A percentile compares a stretch with the other conserved stretches of the same genome.
These are phyloP conservation scores for Trichoderma erinaceum DNA, from an alignment of 495 filamentous ascomycete species.

Conservation along the genomic window DNA sequence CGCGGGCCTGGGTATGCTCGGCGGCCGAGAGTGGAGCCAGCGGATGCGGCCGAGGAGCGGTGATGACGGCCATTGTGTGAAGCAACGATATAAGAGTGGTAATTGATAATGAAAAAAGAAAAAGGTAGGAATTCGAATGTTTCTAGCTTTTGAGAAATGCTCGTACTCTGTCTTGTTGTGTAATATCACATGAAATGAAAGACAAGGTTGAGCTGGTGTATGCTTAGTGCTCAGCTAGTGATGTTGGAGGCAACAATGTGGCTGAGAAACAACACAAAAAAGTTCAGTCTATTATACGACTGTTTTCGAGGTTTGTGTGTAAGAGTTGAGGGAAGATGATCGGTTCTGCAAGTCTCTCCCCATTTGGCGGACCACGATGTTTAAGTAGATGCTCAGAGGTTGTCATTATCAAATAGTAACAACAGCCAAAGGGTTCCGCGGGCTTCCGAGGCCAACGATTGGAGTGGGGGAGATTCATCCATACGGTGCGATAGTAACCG, in stretches of 20 bases:
- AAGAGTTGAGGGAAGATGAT: not conserved
- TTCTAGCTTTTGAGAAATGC: not conserved
- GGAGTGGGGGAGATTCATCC: not conserved
- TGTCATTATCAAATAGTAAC: not conserved
- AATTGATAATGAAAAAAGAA: not conserved
- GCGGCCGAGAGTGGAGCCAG: slow-evolving; percentile 14
- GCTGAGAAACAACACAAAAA: not conserved
- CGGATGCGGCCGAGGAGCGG: slow-evolving; percentile 12
- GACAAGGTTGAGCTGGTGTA: not conserved
- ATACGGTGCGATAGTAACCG: not conserved
- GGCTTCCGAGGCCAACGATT: not conserved
- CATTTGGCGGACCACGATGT: not conserved
- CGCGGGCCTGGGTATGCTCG: slow-evolving; percentile 21
- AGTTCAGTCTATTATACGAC: not conserved
- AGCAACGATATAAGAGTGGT: not conserved
- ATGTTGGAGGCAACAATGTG: not conserved
- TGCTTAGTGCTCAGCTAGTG: not conserved
- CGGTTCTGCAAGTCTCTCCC: not conserved
- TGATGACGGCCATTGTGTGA: not conserved
- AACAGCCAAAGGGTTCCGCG: not conserved
- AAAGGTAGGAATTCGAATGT: not conserved
- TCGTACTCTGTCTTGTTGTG: not conserved
- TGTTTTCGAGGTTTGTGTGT: not conserved
- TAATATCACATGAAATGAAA: not conserved
- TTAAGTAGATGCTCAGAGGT: not conserved